Percentiles rank a stretch among this genome's conserved stretches.
Conservation (phyloP, 1,284 basidiomycete species). For the Trametes polyzona region DNA sequence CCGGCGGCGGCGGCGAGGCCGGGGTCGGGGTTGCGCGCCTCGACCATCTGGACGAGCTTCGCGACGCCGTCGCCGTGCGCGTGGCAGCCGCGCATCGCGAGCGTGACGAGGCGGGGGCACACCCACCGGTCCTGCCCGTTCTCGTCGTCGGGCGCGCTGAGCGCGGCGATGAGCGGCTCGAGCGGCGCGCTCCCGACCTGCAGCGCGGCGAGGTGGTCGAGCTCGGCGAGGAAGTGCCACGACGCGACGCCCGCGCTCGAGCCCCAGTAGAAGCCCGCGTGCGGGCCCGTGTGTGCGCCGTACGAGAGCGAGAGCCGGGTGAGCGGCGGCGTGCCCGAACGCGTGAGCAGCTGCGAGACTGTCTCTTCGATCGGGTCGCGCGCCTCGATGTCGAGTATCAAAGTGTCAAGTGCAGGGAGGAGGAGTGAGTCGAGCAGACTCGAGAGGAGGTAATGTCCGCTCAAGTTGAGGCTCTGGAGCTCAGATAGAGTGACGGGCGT, state of each 20-base stretch:
- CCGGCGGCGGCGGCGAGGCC: slow-evolving; percentile 20
- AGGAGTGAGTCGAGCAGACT: slow-evolving; percentile 64
- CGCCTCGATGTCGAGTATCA: slow-evolving; percentile 68
- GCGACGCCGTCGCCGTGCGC: slow-evolving; percentile 61
- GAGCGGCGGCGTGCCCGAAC: slow-evolving; percentile 59
- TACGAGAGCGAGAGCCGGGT: slow-evolving; percentile 64
- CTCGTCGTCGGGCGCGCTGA: slow-evolving; percentile 61
- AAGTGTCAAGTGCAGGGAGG: slow-evolving; percentile 55
- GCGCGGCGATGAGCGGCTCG: slow-evolving; percentile 58
- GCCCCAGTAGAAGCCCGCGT: slow-evolving; percentile 47
- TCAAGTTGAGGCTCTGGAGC: slow-evolving; percentile 58
- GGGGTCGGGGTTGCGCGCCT: slow-evolving; percentile 62
- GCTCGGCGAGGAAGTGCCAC: slow-evolving; percentile 53
- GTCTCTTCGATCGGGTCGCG: slow-evolving; percentile 71
- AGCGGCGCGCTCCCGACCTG: slow-evolving; percentile 64
- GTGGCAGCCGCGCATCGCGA: slow-evolving; percentile 65
- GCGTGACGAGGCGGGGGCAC: slow-evolving; percentile 58
- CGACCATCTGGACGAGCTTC: slow-evolving; percentile 70
- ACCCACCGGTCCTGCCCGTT: slow-evolving; percentile 56
- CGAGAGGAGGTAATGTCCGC: slow-evolving; percentile 67
- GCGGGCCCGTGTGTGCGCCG: slow-evolving; percentile 41
- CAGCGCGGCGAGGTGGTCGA: slow-evolving; percentile 55
- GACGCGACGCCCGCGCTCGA: slow-evolving; percentile 46
- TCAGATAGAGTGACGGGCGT: slow-evolving; percentile 51
- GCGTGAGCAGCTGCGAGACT: slow-evolving; percentile 57